Conservation (phyloP, 2,329 filamentous ascomycete genomes). For the Neospermospora avenae region DNA sequence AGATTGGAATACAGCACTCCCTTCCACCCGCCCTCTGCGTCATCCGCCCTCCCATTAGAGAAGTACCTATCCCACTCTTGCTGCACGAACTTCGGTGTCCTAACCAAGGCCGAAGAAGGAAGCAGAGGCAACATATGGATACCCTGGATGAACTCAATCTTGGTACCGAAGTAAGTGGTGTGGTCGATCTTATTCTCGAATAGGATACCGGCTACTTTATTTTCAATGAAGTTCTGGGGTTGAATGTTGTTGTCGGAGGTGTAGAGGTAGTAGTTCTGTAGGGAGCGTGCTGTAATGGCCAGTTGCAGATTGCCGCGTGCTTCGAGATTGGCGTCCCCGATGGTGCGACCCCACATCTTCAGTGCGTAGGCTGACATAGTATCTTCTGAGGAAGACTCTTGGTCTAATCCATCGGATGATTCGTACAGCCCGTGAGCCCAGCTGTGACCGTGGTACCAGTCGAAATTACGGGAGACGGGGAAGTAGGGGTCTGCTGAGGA, state of each 20-base stretch:
- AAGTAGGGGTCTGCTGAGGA: slow-evolving; percentile 68
- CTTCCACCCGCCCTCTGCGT: slow-evolving; percentile 74
- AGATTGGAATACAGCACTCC: slow-evolving; percentile 81
- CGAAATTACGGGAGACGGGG: slow-evolving; percentile 79
- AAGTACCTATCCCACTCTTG: slow-evolving; percentile 87
- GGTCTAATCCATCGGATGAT: slow-evolving; percentile 70
- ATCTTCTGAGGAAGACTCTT: slow-evolving; percentile 89
- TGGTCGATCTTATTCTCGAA: slow-evolving; percentile 98
- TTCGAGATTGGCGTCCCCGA: slow-evolving; percentile 75
- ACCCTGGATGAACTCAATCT: slow-evolving; percentile 67
- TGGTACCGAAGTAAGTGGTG: slow-evolving; percentile 79
- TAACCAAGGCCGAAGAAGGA: slow-evolving; percentile 58
- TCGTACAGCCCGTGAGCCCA: slow-evolving; percentile 83
- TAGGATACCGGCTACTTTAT: slow-evolving; percentile 69
- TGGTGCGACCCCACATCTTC: slow-evolving; percentile 88
- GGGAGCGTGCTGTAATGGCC: slow-evolving; percentile 67
- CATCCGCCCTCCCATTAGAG: slow-evolving; percentile 59
- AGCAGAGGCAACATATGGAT: slow-evolving; percentile 33
- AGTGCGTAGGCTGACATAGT: slow-evolving; percentile 76
- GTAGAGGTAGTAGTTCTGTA: slow-evolving; percentile 83
- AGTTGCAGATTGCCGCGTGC: slow-evolving; percentile 78
- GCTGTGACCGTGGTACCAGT: slow-evolving; percentile 92
- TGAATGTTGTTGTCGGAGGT: slow-evolving; percentile 65
- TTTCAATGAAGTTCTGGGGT: slow-evolving; percentile 73
- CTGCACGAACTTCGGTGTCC: slow-evolving; percentile 65